A percentile compares a stretch with the other conserved stretches of the same genome.
Evolutionary conservation across 2,329 filamentous ascomycete genomes (phyloP).

Genomic region (Colletotrichum musae): DNA sequence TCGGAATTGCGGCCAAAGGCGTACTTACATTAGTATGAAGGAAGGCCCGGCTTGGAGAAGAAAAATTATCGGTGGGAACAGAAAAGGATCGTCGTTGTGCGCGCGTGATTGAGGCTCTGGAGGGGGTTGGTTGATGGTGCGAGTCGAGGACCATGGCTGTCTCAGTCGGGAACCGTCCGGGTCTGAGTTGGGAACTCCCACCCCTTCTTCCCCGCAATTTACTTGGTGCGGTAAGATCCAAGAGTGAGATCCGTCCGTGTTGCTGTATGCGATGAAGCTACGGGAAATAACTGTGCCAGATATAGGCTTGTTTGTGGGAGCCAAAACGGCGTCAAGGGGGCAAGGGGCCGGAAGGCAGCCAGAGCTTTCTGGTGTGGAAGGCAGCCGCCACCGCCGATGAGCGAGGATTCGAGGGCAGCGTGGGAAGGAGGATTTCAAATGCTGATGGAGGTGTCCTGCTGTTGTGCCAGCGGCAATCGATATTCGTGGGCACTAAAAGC

Average conservation of each 20-base stretch:
- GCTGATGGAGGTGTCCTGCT: not conserved
- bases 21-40: constrained; percentile 21
- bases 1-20: constrained; percentile 1
- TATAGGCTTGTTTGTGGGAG: constrained; percentile 14
- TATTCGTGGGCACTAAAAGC: not conserved
- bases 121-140: constrained; percentile 10
- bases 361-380: constrained; percentile 7
- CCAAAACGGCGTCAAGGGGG: constrained; percentile 8
- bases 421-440: constrained; percentile 5
- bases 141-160: constrained; percentile 33
- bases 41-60: not conserved
- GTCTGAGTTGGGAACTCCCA: constrained; percentile 29
- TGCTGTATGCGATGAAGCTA: constrained; percentile 14
- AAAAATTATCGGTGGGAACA: constrained; percentile 11
- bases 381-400: not conserved
- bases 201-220: constrained; percentile 40
- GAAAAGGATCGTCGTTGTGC: constrained; percentile 7
- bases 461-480: not conserved
- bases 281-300: constrained; percentile 33
- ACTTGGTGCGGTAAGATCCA: constrained; percentile 28
- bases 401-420: not conserved
- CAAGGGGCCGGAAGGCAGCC: not conserved
- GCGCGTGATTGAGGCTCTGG: constrained; percentile 24
- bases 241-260: constrained; percentile 25
- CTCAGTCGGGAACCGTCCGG: constrained; percentile 35